Base-by-base conservation (phyloP, 768 basidiomycete species). In the Russula sp. region DNA sequence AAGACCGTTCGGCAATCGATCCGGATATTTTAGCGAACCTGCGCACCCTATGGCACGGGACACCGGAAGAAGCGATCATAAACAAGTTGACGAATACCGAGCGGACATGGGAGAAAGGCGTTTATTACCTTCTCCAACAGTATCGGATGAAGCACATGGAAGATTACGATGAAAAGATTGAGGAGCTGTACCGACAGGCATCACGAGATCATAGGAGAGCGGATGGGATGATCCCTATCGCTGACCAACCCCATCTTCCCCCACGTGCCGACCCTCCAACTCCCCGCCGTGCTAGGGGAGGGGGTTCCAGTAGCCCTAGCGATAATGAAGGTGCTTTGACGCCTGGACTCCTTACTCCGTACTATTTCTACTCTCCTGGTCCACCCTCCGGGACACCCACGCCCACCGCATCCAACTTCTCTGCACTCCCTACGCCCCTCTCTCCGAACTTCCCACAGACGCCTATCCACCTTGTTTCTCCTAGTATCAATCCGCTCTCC, bases 101-200 rank as follows among this genome's bases (percentile, higher is more conserved):
- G 58, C 84, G 84, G 54, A 95, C 88, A 34, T 95, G 93, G 90
- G 93, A 98, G 72, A 98, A 99, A 74, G 92, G 91, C 0, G 90
- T 98, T 51, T 99, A 99, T 73, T 86, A 90, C 69, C 76, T 98
- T 5, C 79, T 99, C n/a, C 78, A 87, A 58, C 84, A 84, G 65
- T 98, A 97, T 74, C 84, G 94, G 47, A 81, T 81, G 53, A 83
- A 80, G 66, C 84, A 86, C 58, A 71, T 91, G 46, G 87, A 90
- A 69, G 87, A 88, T 58, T 87, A 88, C 52, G 84, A 88, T 60
- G 79, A 83, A 59, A 63, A 52, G 39, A 61, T 76, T 38, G 73
- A 73, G 22, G 69, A 68, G 29, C 74, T 67, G 70, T 65, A 52
- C 71, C 56, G 46, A 8, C 58, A 61, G 42, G 75, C 47, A 64